Evolutionary conservation across 2,329 filamentous ascomycete species (phyloP).

Genomic region (Monilinia aucupariae): DNA sequence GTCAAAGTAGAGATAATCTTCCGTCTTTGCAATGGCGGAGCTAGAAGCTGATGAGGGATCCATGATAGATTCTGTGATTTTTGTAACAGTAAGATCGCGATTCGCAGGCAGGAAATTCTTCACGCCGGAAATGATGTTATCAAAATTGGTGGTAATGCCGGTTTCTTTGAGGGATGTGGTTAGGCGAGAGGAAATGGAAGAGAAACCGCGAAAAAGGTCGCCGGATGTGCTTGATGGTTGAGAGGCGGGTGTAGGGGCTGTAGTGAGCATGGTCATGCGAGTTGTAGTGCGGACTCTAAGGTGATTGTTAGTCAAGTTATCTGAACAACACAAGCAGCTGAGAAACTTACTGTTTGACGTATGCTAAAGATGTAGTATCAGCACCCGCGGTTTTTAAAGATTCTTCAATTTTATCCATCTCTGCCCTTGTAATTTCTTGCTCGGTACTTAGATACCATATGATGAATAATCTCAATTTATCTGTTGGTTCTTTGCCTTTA

Average conservation of each 20-base stretch:
- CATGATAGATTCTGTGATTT: conserved; percentile 98
- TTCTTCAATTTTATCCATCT: conserved; percentile 83
- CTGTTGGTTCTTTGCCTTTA: conserved; percentile 77
- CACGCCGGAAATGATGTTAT: conserved; percentile 88
- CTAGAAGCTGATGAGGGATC: conserved; percentile 85
- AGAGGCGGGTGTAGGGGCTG: conserved; percentile 58
- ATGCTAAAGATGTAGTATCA: conserved; percentile 72
- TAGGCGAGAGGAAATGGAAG: conserved; percentile 81
- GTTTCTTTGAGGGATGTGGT: conserved; percentile 93
- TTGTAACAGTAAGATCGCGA: conserved; percentile 91
- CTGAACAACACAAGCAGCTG: background rate
- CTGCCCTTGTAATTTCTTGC: conserved; percentile 73
- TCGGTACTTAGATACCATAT: conserved; percentile 97
- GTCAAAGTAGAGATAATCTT: conserved; percentile 96
- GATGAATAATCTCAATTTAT: conserved; percentile 90
- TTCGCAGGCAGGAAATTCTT: conserved; percentile 98
- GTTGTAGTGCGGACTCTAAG: conserved; percentile 81
- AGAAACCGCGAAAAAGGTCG: conserved; percentile 90
- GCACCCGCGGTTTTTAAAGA: conserved; percentile 70
- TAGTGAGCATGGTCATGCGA: conserved; percentile 96
- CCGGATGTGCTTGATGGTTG: conserved; percentile 51
- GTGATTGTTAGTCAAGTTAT: conserved; percentile 21
- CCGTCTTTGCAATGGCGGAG: conserved; percentile 90
- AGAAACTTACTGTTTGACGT: conserved; percentile 70
- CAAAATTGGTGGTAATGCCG: conserved; percentile 78